These are phyloP conservation scores for Pascua sp. DNA, from an alignment of 1,284 basidiomycete genomes.

Conservation along the genomic window DNA sequence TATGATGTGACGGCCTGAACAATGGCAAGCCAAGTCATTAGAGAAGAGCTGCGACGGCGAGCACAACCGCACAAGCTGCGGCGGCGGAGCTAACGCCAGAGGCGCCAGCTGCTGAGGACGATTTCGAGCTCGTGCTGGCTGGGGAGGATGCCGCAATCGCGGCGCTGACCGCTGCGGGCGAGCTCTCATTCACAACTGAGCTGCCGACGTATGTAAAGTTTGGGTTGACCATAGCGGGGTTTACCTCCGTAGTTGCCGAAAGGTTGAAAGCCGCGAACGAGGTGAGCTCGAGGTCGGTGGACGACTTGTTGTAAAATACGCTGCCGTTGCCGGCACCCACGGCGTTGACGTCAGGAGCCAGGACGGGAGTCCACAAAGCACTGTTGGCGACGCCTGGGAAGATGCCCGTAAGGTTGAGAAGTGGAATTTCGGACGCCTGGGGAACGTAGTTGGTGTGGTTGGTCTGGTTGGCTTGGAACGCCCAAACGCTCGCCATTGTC, in stretches of 20 bases:
- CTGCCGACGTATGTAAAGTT: conserved; percentile 18
- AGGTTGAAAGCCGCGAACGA: conserved; percentile 23
- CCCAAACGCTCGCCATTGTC: conserved; percentile 42
- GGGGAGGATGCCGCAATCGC: too few relatives aligned
- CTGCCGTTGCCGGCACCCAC: conserved; percentile 36
- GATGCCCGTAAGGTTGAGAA: conserved; percentile 43
- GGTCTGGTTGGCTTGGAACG: conserved; percentile 34
- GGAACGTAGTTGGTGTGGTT: conserved; percentile 33
- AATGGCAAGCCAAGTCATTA: too few relatives aligned
- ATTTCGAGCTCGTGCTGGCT: too few relatives aligned
- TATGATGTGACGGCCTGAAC: too few relatives aligned
- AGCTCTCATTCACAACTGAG: too few relatives aligned
- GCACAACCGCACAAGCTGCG: too few relatives aligned
- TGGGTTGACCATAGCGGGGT: conserved; percentile 26
- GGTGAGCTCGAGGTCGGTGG: conserved; percentile 11
- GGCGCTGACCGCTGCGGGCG: too few relatives aligned
- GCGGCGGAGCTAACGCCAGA: too few relatives aligned
- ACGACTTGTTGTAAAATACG: conserved; percentile 28
- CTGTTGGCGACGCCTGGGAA: conserved; percentile 34
- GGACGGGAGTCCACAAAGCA: conserved; percentile 32
- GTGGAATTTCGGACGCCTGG: conserved; percentile 23
- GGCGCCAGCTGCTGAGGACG: too few relatives aligned
- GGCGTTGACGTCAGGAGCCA: conserved; percentile 34
- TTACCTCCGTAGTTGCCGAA: conserved; percentile 22
- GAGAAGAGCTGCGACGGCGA: too few relatives aligned